These are phyloP conservation scores for Aspergillus fructus DNA, from an alignment of 2,329 filamentous ascomycete genomes.

Conservation along the genomic window DNA sequence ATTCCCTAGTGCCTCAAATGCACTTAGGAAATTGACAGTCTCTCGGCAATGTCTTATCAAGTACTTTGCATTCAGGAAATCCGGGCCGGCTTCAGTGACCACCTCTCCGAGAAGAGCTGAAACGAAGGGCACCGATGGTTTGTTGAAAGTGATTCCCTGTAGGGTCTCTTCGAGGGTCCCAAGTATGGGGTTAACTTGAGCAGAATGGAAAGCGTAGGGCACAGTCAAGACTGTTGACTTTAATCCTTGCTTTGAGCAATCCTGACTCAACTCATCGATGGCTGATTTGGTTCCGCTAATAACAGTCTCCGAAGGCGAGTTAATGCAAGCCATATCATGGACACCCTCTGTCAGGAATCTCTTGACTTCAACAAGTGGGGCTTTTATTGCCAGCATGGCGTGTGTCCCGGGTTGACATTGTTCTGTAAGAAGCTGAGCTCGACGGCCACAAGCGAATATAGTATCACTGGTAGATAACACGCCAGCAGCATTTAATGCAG, in stretches of 20 bases:
- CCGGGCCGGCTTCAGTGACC: constrained; percentile 56
- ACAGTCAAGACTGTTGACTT: constrained; percentile 45
- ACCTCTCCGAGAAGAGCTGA: constrained; percentile 47
- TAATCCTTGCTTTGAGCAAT: constrained; percentile 35
- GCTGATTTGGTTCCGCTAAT: constrained; percentile 39
- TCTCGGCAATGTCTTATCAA: constrained; percentile 44
- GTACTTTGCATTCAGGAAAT: constrained; percentile 46
- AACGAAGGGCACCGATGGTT: constrained; percentile 44
- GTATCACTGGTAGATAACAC: constrained; percentile 36
- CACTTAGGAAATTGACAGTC: constrained; percentile 48
- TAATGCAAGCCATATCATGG: constrained; percentile 42
- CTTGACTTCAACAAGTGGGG: constrained; percentile 34
- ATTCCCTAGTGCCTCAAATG: constrained; percentile 32
- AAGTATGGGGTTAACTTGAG: constrained; percentile 48
- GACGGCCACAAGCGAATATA: constrained; percentile 53
- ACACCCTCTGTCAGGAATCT: constrained; percentile 57
- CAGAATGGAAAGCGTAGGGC: constrained; percentile 49
- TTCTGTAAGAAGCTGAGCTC: constrained; percentile 42
- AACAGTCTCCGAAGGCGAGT: constrained; percentile 45
- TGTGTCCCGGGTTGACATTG: constrained; percentile 43
- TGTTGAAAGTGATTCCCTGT: constrained; percentile 39
- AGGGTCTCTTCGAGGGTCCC: constrained; percentile 40
- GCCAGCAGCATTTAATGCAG: constrained; percentile 36
- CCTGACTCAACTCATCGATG: constrained; percentile 39
- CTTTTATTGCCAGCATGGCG: constrained; percentile 46